Evolutionary conservation across 2,329 filamentous ascomycete species (phyloP).

Genomic region (Rhynchosporium graminicola): DNA sequence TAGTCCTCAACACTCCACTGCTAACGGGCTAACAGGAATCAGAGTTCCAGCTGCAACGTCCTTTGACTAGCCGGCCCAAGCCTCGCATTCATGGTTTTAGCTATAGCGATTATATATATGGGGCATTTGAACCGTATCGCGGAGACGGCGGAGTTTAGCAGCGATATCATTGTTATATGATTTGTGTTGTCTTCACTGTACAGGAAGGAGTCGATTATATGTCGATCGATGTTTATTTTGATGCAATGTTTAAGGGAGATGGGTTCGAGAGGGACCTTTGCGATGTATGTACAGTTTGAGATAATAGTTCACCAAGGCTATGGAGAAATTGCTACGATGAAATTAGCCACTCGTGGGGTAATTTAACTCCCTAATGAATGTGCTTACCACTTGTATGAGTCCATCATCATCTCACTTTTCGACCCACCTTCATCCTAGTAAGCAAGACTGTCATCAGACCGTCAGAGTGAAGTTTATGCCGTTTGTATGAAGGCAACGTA

Average conservation of each 20-base stretch:
- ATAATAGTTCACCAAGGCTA: background rate
- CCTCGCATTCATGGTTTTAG: conserved; percentile 24
- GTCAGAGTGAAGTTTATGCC: background rate
- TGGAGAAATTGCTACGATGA: background rate
- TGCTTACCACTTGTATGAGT: background rate
- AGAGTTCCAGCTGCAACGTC: conserved; percentile 32
- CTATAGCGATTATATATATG: conserved; percentile 11
- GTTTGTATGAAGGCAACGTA: background rate
- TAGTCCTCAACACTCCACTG: background rate
- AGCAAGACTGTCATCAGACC: conserved; percentile 1
- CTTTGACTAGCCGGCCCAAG: conserved; percentile 35
- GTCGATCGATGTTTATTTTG: too few relatives aligned
- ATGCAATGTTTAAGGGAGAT: too few relatives aligned
- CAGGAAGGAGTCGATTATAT: background rate
- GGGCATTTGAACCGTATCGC: conserved; percentile 11
- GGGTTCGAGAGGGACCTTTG: background rate
- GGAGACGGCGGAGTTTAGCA: background rate
- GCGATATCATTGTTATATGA: background rate
- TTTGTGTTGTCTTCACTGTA: conserved; percentile 5
- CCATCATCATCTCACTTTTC: background rate
- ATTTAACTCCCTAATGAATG: background rate
- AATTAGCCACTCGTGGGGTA: background rate
- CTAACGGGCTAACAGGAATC: conserved; percentile 22
- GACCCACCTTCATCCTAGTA: background rate
- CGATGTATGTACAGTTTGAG: background rate